Evolutionary conservation across 2,329 filamentous ascomycete genomes (phyloP).

Genomic region (Hypoxylon sp.): DNA sequence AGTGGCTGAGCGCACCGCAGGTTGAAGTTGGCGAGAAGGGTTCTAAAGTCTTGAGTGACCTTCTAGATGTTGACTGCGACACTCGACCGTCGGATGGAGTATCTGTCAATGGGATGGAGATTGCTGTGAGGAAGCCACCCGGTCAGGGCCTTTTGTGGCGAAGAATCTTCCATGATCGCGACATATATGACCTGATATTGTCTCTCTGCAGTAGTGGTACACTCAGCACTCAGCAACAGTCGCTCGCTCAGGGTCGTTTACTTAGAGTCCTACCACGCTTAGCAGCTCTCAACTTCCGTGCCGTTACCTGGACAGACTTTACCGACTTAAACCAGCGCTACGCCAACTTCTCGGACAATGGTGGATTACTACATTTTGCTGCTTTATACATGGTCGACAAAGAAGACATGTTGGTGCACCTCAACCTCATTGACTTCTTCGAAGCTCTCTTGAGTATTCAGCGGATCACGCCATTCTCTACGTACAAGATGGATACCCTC

Average conservation of each 20-base stretch:
- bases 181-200: slow-evolving; percentile 63
- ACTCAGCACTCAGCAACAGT: slow-evolving; percentile 57
- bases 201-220: slow-evolving; percentile 54
- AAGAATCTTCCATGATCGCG: slow-evolving; percentile 63
- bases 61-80: slow-evolving; percentile 70
- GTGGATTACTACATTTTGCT: slow-evolving; percentile 66
- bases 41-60: slow-evolving; percentile 64
- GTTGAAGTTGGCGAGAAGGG: slow-evolving; percentile 71
- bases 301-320: slow-evolving; percentile 58
- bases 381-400: slow-evolving; percentile 67
- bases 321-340: slow-evolving; percentile 54
- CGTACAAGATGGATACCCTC: slow-evolving; percentile 57
- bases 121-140: slow-evolving; percentile 58
- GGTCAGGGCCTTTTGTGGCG: slow-evolving; percentile 70
- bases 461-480: slow-evolving; percentile 58
- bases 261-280: slow-evolving; percentile 67
- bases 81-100: slow-evolving; percentile 51
- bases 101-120: slow-evolving; percentile 56
- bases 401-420: slow-evolving; percentile 65
- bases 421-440: slow-evolving; percentile 68
- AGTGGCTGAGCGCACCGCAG: slow-evolving; percentile 68
- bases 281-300: slow-evolving; percentile 62
- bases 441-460: slow-evolving; percentile 66
- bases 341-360: slow-evolving; percentile 46
- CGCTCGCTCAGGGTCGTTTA: slow-evolving; percentile 67